A percentile compares a stretch with the other conserved stretches of the same genome.
Evolutionary conservation across 192 early-diverging fungal genomes (phyloP).

Genomic region (Podila minutissima): DNA sequence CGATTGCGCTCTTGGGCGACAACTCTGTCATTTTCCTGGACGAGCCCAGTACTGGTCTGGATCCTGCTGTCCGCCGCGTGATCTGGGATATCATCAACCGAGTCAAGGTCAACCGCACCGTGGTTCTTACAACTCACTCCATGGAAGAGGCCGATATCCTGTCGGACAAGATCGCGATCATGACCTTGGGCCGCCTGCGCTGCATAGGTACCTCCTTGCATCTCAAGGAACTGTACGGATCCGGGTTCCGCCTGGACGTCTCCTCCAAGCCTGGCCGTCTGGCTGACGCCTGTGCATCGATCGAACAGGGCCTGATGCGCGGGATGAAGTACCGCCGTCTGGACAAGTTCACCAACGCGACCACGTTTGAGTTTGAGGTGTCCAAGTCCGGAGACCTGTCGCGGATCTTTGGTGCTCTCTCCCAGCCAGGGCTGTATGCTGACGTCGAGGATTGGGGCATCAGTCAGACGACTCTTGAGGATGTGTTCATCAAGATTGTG

Average conservation of each 20-base stretch:
- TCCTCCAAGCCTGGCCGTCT: slow-evolving; percentile 9
- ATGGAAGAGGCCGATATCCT: slow-evolving; percentile 75
- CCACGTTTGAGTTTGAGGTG: slow-evolving; percentile 57
- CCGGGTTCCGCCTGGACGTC: slow-evolving; percentile 63
- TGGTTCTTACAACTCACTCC: slow-evolving; percentile 70
- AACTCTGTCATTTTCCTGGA: slow-evolving; percentile 62
- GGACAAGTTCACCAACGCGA: slow-evolving; percentile 49
- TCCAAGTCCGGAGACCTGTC: slow-evolving; percentile 54
- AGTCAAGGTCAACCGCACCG: slow-evolving; percentile 55
- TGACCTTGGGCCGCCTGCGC: slow-evolving; percentile 57
- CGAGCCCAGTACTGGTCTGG: slow-evolving; percentile 70
- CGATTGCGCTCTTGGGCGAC: slow-evolving; percentile 64
- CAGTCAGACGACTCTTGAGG: slow-evolving; percentile 71
- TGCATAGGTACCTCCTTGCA: slow-evolving; percentile 63
- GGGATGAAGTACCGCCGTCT: slow-evolving; percentile 20
- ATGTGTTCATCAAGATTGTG: slow-evolving; percentile 69
- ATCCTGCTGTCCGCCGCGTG: slow-evolving; percentile 56
- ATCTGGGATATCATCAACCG: slow-evolving; percentile 67
- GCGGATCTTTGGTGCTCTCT: slow-evolving; percentile 63
- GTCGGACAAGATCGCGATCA: slow-evolving; percentile 61
- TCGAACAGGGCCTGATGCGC: slow-evolving; percentile 13
- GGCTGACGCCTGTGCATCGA: slow-evolving; percentile 21
- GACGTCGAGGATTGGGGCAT: slow-evolving; percentile 77
- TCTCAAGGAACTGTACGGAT: slow-evolving; percentile 64
- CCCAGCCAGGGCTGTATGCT: slow-evolving; percentile 46